Conservation (phyloP, 2,329 filamentous ascomycete genomes). For the Hymenoscyphus repandus region DNA sequence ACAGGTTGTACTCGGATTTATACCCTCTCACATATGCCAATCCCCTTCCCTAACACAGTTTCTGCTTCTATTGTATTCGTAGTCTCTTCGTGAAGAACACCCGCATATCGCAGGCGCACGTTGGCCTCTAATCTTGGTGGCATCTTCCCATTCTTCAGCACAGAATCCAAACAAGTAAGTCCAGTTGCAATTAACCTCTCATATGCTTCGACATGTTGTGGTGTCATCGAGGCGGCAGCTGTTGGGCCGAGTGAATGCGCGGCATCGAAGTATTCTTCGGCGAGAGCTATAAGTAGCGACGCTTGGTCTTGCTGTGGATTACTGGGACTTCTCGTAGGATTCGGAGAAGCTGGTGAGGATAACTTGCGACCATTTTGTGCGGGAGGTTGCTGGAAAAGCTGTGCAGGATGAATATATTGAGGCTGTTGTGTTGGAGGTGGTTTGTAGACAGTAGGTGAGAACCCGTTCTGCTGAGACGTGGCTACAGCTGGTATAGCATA, state of each 20-base stretch:
- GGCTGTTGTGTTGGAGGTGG: slow-evolving; percentile 18
- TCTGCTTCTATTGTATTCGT: slow-evolving; percentile 71
- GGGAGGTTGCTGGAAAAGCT: slow-evolving; percentile 27
- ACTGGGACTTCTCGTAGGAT: slow-evolving; percentile 8
- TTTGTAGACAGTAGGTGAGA: slow-evolving; percentile 7
- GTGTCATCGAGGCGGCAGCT: slow-evolving; percentile 45
- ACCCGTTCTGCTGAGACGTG: slow-evolving; percentile 1
- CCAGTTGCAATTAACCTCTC: slow-evolving; percentile 68
- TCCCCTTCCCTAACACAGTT: slow-evolving; percentile 65
- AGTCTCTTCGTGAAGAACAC: slow-evolving; percentile 66
- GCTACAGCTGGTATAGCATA: slow-evolving; percentile 7
- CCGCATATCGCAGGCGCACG: slow-evolving; percentile 65
- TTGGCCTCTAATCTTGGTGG: slow-evolving; percentile 63
- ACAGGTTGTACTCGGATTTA: slow-evolving; percentile 22
- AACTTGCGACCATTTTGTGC: slow-evolving; percentile 9
- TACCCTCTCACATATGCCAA: slow-evolving; percentile 63
- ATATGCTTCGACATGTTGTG: slow-evolving; percentile 55
- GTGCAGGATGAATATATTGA: slow-evolving; percentile 28
- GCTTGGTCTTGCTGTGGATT: slow-evolving; percentile 17
- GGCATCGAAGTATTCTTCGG: slow-evolving; percentile 68
- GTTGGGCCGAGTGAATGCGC: slow-evolving; percentile 52
- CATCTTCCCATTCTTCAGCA: slow-evolving; percentile 55
- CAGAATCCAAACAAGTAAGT: slow-evolving; percentile 66
- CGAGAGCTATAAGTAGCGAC: slow-evolving; percentile 58
- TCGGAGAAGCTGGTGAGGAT: slow-evolving; percentile 6